These are phyloP conservation scores for Cyclocybe cylindracea DNA, from an alignment of 768 basidiomycete species.

Conservation along the genomic window DNA sequence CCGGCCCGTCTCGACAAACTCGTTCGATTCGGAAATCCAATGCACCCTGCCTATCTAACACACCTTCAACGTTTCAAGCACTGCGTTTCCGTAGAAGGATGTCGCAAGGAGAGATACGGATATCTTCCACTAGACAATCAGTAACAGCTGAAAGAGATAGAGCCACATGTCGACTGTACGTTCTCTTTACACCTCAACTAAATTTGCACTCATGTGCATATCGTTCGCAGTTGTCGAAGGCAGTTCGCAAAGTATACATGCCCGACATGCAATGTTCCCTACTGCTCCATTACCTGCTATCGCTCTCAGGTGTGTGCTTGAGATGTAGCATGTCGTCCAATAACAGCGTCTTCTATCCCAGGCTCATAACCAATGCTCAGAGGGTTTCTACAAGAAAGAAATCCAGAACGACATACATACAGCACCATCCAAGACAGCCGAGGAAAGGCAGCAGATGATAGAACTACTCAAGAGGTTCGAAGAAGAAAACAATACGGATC, in stretches of 20 bases:
- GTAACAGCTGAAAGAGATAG: constrained; percentile 18
- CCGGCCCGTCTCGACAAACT: too few relatives aligned
- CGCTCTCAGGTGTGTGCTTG: constrained; percentile 57
- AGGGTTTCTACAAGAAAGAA: constrained; percentile 78
- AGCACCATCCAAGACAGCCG: constrained; percentile 50
- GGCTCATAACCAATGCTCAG: constrained; percentile 77
- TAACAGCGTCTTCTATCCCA: constrained; percentile 9
- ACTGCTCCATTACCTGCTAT: constrained; percentile 82
- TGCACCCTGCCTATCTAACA: too few relatives aligned
- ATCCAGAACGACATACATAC: constrained; percentile 63
- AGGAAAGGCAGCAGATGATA: constrained; percentile 68
- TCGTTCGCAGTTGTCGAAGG: constrained; percentile 58
- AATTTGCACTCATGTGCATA: constrained; percentile 2
- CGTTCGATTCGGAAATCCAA: too few relatives aligned
- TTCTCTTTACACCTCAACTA: constrained; percentile 4
- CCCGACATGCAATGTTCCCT: constrained; percentile 76
- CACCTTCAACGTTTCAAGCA: too few relatives aligned
- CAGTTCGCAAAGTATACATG: constrained; percentile 83
- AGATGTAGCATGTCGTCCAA: constrained; percentile 2
- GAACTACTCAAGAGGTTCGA: constrained; percentile 74
- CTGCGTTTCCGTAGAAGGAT: too few relatives aligned
- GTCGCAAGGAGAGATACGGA: background rate
- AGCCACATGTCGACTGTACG: constrained; percentile 48
- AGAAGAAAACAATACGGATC: constrained; percentile 48
- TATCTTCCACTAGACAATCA: background rate